A percentile compares a stretch with the other conserved stretches of the same genome.
These are phyloP conservation scores for Hypoxylon sp. DNA, from an alignment of 2,329 filamentous ascomycete species.

Conservation along the genomic window DNA sequence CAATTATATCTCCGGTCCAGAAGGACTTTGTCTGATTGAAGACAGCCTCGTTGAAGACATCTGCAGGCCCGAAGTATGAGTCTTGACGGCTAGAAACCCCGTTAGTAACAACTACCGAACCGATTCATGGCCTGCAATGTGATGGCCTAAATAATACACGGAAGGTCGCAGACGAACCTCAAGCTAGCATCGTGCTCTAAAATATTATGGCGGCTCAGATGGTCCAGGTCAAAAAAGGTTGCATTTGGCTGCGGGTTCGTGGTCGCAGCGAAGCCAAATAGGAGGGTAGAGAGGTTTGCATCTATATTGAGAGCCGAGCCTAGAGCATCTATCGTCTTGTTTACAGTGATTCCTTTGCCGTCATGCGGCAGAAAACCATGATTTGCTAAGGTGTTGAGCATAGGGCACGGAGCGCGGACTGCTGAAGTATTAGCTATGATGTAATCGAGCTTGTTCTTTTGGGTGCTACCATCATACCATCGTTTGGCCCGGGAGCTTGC, in stretches of 20 bases:
- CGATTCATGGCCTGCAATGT: neutral
- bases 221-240: constrained; percentile 37
- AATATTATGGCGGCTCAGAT: constrained; percentile 44
- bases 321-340: constrained; percentile 38
- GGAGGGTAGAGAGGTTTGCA: neutral
- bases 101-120: neutral
- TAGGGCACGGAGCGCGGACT: constrained; percentile 47
- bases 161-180: constrained; percentile 30
- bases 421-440: constrained; percentile 19
- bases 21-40: constrained; percentile 45
- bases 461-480: constrained; percentile 34
- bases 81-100: constrained; percentile 34
- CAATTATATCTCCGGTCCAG: constrained; percentile 43
- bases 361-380: constrained; percentile 45
- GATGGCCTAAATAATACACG: neutral
- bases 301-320: constrained; percentile 37
- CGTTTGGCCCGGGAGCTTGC: constrained; percentile 32
- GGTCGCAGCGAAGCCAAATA: constrained; percentile 34
- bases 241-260: constrained; percentile 44
- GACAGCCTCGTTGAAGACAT: constrained; percentile 41
- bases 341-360: constrained; percentile 40
- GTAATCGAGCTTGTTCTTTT: neutral
- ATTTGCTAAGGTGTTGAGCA: constrained; percentile 47
- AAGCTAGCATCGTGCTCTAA: constrained; percentile 48
- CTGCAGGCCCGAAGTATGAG: constrained; percentile 37